These are phyloP conservation scores for Arachis monticola DNA, from an alignment of 331 rosid genomes.

Conservation along the genomic window DNA sequence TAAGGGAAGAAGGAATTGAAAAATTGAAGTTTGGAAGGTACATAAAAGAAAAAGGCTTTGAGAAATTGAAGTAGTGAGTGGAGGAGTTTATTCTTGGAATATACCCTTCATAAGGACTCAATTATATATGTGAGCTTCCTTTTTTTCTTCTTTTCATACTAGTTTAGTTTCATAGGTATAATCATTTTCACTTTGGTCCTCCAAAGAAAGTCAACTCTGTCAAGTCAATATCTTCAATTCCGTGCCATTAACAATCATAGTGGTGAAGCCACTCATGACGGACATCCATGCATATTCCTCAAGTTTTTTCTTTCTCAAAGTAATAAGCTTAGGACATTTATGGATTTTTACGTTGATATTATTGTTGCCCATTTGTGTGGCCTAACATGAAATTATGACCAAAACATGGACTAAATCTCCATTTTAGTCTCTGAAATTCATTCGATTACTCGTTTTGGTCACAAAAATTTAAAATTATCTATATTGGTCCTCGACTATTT, in stretches of 20 bases:
- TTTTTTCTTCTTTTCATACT: background rate
- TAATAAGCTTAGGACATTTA: background rate
- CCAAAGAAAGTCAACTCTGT: constrained; percentile 42
- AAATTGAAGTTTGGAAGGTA: constrained; percentile 15
- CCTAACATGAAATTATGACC: background rate
- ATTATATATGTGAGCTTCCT: background rate
- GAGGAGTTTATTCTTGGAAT: constrained; percentile 56
- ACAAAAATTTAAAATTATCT: too few relatives aligned
- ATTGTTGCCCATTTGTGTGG: background rate
- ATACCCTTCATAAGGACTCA: constrained; percentile 32
- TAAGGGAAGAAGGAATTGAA: background rate
- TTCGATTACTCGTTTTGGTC: too few relatives aligned
- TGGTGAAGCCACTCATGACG: constrained; percentile 43
- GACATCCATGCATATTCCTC: constrained; percentile 15
- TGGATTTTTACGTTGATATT: background rate
- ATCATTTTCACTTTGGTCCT: constrained; percentile 40
- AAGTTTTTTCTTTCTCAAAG: constrained; percentile 6
- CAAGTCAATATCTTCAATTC: constrained; percentile 26
- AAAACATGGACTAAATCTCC: background rate
- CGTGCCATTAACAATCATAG: constrained; percentile 47
- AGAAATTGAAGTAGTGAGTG: constrained; percentile 37
- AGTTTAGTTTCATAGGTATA: constrained; percentile 31
- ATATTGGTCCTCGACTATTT: too few relatives aligned
- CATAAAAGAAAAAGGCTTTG: constrained; percentile 9
- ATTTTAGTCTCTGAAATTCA: too few relatives aligned